Evolutionary conservation across 768 basidiomycete species (phyloP).

Genomic region (Jaapia argillacea): DNA sequence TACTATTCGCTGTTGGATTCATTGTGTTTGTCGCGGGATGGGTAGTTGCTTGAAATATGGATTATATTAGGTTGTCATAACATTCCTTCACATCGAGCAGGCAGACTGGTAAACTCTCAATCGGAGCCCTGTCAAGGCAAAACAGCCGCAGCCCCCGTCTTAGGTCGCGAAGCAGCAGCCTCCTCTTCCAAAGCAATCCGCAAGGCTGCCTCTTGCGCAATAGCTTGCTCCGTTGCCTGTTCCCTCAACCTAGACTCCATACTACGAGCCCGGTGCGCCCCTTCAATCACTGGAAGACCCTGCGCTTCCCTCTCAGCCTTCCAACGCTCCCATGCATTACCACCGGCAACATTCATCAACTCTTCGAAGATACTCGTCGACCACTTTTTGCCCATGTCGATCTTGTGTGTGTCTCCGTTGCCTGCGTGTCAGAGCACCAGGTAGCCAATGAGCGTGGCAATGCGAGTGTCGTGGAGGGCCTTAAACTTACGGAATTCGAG

Average conservation of each 20-base stretch:
- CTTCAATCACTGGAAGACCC: constrained; percentile 35
- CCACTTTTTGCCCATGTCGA: constrained; percentile 59
- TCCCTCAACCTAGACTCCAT: not conserved
- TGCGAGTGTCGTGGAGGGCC: not conserved
- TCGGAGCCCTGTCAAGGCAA: constrained; percentile 9
- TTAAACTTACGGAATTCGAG: constrained; percentile 52
- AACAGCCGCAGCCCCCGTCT: constrained; percentile 13
- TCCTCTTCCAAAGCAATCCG: not conserved
- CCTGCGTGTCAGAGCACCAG: constrained; percentile 26
- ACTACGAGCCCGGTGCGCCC: not conserved
- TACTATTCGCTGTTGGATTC: constrained; percentile 66
- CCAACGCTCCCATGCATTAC: constrained; percentile 46
- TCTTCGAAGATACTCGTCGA: constrained; percentile 60
- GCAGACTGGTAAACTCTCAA: too few relatives aligned
- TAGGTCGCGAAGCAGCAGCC: not conserved
- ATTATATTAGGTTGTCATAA: not conserved
- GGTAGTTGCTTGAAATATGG: not conserved
- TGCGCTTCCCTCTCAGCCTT: constrained; percentile 34
- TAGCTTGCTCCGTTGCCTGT: not conserved
- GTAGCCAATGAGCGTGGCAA: not conserved
- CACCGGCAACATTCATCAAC: constrained; percentile 60
- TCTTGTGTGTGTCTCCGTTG: constrained; percentile 33
- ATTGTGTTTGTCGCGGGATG: constrained; percentile 14
- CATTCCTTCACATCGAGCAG: too few relatives aligned
- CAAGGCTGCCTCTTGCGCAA: not conserved